Conservation (phyloP, 805 yeast species). For the Yamadazyma paraphyllophila region DNA sequence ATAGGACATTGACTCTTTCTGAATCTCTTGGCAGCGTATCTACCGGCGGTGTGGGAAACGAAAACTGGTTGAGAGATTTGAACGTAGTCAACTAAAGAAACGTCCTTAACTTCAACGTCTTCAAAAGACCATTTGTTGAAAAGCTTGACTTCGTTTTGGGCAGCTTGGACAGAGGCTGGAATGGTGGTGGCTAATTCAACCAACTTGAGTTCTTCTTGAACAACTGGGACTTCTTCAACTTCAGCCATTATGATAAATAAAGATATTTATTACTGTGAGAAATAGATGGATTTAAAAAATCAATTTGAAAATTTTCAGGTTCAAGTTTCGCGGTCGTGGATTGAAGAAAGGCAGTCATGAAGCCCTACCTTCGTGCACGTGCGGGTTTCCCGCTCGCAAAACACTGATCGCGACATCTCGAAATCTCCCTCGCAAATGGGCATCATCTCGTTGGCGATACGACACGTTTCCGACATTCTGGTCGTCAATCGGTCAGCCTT, state of each 20-base stretch:
- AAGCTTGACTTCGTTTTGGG: slow-evolving; percentile 93
- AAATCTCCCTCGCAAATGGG: too few relatives aligned
- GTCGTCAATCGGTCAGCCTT: background rate
- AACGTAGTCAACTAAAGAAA: slow-evolving; percentile 96
- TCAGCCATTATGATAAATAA: slow-evolving; percentile 66
- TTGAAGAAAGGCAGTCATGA: slow-evolving; percentile 2
- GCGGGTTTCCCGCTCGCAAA: too few relatives aligned
- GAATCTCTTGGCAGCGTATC: slow-evolving; percentile 99
- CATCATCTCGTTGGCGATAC: too few relatives aligned
- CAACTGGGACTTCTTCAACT: slow-evolving; percentile 75
- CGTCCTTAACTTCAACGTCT: slow-evolving; percentile 96
- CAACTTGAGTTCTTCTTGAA: slow-evolving; percentile 78
- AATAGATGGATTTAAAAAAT: slow-evolving; percentile 4
- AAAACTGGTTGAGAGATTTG: slow-evolving; percentile 97
- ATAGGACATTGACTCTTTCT: slow-evolving; percentile 99
- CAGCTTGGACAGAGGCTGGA: slow-evolving; percentile 95
- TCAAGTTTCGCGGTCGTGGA: slow-evolving; percentile 2
- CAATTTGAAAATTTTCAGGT: slow-evolving; percentile 6
- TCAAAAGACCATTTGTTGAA: slow-evolving; percentile 99
- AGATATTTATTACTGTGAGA: slow-evolving; percentile 2
- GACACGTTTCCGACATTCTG: background rate
- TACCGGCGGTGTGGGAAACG: slow-evolving; percentile 99
- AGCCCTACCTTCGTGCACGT: background rate
- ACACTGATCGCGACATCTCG: too few relatives aligned
- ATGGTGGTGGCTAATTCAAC: slow-evolving; percentile 91